phyloP scores from a whole-genome alignment of 2,329 filamentous ascomycete genomes.

The Phialophora tarda region DNA sequence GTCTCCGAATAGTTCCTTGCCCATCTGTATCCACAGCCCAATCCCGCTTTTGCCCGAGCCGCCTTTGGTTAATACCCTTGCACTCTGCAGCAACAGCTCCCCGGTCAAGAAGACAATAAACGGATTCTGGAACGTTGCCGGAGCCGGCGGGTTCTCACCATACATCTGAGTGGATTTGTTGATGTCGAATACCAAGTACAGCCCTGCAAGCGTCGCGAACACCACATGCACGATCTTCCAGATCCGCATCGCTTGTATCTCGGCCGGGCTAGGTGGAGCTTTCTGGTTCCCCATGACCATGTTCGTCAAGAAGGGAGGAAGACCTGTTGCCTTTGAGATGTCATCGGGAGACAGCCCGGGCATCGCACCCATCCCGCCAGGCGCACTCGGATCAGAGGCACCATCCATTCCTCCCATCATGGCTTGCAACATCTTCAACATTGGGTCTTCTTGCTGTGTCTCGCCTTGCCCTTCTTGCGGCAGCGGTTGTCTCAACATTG shows the following conservation, averaged over 20 bases:
- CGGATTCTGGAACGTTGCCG: constrained; percentile 53
- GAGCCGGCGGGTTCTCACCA: constrained; percentile 50
- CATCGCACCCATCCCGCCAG: constrained; percentile 26
- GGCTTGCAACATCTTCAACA: constrained; percentile 61
- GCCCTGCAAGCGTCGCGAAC: constrained; percentile 61
- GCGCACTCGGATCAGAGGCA: constrained; percentile 24
- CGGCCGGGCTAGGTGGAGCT: constrained; percentile 47
- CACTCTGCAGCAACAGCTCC: constrained; percentile 50
- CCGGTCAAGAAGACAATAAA: constrained; percentile 55
- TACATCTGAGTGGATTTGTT: constrained; percentile 47
- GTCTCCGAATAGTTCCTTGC: constrained; percentile 50
- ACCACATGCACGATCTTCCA: constrained; percentile 66
- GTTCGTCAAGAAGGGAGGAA: constrained; percentile 45
- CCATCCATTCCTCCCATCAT: constrained; percentile 50
- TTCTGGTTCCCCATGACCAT: constrained; percentile 47
- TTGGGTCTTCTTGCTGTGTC: constrained; percentile 55
- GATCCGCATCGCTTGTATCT: constrained; percentile 46
- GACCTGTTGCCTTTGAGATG: constrained; percentile 39
- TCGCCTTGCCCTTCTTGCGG: constrained; percentile 42
- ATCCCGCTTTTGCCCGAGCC: constrained; percentile 41
- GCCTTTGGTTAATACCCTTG: constrained; percentile 44
- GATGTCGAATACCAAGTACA: constrained; percentile 56
- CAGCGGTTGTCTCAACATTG: constrained; percentile 38
- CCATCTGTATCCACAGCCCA: constrained; percentile 47
- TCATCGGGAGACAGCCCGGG: constrained; percentile 38